Percentiles rank a stretch among this genome's conserved stretches.
These are phyloP conservation scores for Arachnopeziza araneosa DNA, from an alignment of 2,329 filamentous ascomycete genomes.

Conservation along the genomic window DNA sequence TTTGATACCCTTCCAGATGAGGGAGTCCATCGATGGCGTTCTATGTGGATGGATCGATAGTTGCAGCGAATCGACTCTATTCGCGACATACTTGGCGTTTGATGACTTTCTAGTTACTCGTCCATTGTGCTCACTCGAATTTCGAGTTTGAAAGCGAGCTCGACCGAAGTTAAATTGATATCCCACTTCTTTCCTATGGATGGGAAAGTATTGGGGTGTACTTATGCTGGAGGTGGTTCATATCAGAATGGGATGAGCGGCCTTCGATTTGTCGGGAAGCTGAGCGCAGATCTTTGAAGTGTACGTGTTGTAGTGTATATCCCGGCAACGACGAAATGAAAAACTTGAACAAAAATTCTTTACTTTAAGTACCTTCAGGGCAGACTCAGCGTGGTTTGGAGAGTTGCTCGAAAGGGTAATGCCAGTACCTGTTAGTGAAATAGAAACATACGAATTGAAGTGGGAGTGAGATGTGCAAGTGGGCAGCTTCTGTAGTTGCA, in stretches of 20 bases:
- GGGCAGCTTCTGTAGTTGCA: too few species aligned
- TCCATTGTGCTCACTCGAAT: not conserved
- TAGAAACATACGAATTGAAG: too few species aligned
- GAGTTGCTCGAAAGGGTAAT: too few species aligned
- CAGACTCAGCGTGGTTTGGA: not conserved
- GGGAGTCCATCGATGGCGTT: not conserved
- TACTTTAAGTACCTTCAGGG: not conserved
- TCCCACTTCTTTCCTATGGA: conserved; percentile 9
- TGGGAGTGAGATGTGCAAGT: too few species aligned
- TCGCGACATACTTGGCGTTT: conserved; percentile 4
- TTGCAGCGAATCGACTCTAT: not conserved
- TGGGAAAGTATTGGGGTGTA: not conserved
- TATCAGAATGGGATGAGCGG: not conserved
- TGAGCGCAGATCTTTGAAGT: not conserved
- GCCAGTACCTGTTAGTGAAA: too few species aligned
- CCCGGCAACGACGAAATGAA: not conserved
- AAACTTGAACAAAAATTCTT: not conserved
- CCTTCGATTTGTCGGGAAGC: not conserved
- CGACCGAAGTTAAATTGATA: conserved; percentile 16
- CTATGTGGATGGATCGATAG: not conserved
- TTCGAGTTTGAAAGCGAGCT: not conserved
- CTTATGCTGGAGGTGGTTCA: not conserved
- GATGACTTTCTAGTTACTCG: not conserved
- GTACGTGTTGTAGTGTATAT: conserved; percentile 8
- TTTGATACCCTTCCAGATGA: not conserved